These are phyloP conservation scores for Jamesozyma lodderae DNA, from an alignment of 805 yeast species.

Conservation along the genomic window DNA sequence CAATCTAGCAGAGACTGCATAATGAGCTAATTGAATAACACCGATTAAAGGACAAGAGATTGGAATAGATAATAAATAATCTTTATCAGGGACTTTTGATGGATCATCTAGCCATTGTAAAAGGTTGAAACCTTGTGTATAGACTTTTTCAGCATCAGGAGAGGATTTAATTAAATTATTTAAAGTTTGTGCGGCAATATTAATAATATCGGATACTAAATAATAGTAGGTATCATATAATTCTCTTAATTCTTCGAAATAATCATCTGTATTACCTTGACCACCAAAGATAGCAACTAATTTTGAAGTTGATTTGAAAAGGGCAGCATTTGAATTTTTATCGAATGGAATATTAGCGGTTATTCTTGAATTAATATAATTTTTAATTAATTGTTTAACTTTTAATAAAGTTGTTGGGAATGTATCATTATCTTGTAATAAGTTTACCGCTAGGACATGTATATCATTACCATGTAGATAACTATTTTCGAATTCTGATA, in stretches of 20 bases:
- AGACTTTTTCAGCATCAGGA: conserved; percentile 74
- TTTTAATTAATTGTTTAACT: conserved; percentile 63
- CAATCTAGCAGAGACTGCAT: conserved; percentile 75
- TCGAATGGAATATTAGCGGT: conserved; percentile 42
- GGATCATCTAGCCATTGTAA: conserved; percentile 80
- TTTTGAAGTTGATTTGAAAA: conserved; percentile 53
- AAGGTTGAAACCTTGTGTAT: conserved; percentile 88
- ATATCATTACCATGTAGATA: conserved; percentile 72
- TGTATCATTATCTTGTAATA: conserved; percentile 45
- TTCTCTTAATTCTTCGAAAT: conserved; percentile 91
- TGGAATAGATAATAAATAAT: conserved; percentile 83
- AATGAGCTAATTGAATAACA: conserved; percentile 90
- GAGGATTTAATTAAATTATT: conserved; percentile 59
- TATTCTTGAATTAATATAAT: conserved; percentile 60
- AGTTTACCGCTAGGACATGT: conserved; percentile 74
- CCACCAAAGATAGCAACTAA: conserved; percentile 92
- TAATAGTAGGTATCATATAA: conserved; percentile 70
- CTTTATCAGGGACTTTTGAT: conserved; percentile 80
- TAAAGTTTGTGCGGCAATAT: conserved; percentile 59
- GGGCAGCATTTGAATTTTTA: conserved; percentile 44
- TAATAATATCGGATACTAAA: conserved; percentile 61
- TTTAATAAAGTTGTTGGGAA: conserved; percentile 58
- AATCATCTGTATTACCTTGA: conserved; percentile 97
- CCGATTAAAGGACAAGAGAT: conserved; percentile 96
- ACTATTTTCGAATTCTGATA: conserved; percentile 77